These are phyloP conservation scores for Aspergillus ustus DNA, from an alignment of 2,329 filamentous ascomycete species.

Conservation along the genomic window DNA sequence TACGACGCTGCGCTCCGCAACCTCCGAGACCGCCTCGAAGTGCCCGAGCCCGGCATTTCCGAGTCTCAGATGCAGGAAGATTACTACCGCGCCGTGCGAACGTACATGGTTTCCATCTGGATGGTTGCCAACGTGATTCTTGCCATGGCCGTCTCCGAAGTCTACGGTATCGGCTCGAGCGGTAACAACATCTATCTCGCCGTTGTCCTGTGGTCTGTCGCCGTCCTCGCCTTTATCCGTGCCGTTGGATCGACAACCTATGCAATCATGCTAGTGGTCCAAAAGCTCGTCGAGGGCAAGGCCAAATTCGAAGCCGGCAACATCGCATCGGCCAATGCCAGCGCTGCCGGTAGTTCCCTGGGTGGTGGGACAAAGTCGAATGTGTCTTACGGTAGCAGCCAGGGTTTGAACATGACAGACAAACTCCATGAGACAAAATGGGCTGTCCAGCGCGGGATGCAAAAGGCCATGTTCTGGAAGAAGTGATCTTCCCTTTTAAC, in stretches of 20 bases:
- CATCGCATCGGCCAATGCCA: constrained; percentile 33
- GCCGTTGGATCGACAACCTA: constrained; percentile 82
- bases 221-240: constrained; percentile 82
- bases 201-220: constrained; percentile 93
- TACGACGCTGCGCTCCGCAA: constrained; percentile 98
- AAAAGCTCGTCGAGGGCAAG: constrained; percentile 84
- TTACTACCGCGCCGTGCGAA: constrained; percentile 96
- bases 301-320: constrained; percentile 60
- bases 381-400: constrained; percentile 36
- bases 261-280: constrained; percentile 80
- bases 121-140: constrained; percentile 90
- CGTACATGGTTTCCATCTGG: constrained; percentile 97
- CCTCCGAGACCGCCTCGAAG: constrained; percentile 88
- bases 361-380: constrained; percentile 21
- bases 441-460: background rate
- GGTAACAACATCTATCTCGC: constrained; percentile 86
- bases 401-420: constrained; percentile 40
- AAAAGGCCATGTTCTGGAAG: background rate
- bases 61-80: constrained; percentile 93
- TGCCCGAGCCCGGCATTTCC: constrained; percentile 63
- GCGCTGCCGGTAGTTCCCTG: constrained; percentile 27
- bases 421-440: constrained; percentile 36
- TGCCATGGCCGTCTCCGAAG: constrained; percentile 89
- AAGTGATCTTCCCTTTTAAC: constrained; percentile 18
- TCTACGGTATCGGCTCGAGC: constrained; percentile 73